Base-by-base conservation (phyloP, 2,329 filamentous ascomycete species). In the Elsinoe batatas region DNA sequence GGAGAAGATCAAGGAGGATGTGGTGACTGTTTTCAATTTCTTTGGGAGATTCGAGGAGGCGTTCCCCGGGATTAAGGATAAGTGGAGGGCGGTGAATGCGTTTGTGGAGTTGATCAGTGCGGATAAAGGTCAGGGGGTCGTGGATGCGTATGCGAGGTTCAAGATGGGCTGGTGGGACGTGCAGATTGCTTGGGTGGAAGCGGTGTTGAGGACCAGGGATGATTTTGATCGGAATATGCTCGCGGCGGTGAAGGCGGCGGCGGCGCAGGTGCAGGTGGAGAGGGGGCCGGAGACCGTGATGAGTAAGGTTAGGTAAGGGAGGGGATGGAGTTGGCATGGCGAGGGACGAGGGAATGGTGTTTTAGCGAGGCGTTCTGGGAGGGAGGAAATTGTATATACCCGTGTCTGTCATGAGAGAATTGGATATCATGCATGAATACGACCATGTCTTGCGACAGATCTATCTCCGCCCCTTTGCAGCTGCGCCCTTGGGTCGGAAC, bases 121-220 rank as follows among this genome's bases (percentile, higher is more conserved):
- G 3, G 82, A 85, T 30, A 89, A 93, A 66, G 85, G 84, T 51
- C 79, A 83, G 30, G 77, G 75, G 20, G 77, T 96, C 0, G 82
- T 89, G 13, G 82, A 87, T 53, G 83, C 88, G 1, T 97, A 95
- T 66, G 85, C 85, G 63, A 74, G 76, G 4, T 91, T 98, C 74
- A 97, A 96, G 77, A 75, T 72, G 37, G 79, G 81, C 44, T 96
- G 95, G 70, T 95, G 91, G 88, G 93, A 98, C 71, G 75, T 97
- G 67, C 89, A 94, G 69, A 84, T 97, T 58, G 85, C 84, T 44
- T 98, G 93, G 93, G 90, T 98, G 6, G 94, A 98, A 76, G 86
- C 88, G 5, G 91, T 95, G 47, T 68, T 98, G 60, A 80, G 91
- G 62, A 79, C 83, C 1, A 78, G 94, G 62, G 93, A 98, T 70